Conservation (phyloP, 2,329 filamentous ascomycete genomes). For the Aspergillus ibericus region DNA sequence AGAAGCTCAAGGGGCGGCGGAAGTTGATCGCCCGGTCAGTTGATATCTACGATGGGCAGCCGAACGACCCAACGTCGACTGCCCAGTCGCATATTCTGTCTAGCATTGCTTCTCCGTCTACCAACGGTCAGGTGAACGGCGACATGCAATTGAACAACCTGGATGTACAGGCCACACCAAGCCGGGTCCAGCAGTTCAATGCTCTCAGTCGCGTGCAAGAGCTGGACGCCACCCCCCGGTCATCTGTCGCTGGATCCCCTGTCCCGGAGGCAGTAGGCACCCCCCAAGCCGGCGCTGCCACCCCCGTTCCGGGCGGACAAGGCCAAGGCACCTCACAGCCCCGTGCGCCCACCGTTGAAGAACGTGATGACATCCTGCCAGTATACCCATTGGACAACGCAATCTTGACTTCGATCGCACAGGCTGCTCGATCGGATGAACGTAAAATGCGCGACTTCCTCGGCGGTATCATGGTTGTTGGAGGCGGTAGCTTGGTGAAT, state of each 20-base stretch:
- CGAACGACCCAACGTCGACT: constrained; percentile 83
- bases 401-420: constrained; percentile 83
- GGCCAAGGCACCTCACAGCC: constrained; percentile 36
- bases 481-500: constrained; percentile 77
- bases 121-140: constrained; percentile 34
- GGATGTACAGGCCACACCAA: constrained; percentile 46
- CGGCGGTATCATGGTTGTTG: constrained; percentile 86
- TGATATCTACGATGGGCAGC: constrained; percentile 89
- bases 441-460: constrained; percentile 90
- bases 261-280: constrained; percentile 75
- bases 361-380: constrained; percentile 78
- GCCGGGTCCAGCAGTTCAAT: constrained; percentile 63
- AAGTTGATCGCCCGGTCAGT: constrained; percentile 84
- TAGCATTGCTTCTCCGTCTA: constrained; percentile 46
- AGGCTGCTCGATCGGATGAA: constrained; percentile 84
- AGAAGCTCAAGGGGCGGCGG: constrained; percentile 76
- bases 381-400: constrained; percentile 82
- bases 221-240: constrained; percentile 73
- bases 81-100: constrained; percentile 72
- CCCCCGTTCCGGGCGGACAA: constrained; percentile 38
- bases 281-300: constrained; percentile 54
- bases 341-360: constrained; percentile 50
- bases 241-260: constrained; percentile 84
- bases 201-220: constrained; percentile 69
- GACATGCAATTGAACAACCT: constrained; percentile 35